Conservation (phyloP, 495 filamentous ascomycete genomes). For the Cladorrhinum samala region DNA sequence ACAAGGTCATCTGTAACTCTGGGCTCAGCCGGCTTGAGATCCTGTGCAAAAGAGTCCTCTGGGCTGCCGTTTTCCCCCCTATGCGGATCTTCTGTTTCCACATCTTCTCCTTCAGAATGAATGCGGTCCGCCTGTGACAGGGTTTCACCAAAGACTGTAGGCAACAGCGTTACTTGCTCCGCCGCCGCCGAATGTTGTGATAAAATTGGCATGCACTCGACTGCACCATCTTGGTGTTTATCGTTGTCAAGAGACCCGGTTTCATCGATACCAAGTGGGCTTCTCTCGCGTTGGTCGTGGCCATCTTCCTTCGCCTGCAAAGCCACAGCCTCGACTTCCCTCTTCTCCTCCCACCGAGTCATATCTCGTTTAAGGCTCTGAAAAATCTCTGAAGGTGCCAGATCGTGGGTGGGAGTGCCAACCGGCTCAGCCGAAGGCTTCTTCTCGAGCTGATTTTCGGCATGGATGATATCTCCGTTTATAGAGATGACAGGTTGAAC, state of each 20-base stretch:
- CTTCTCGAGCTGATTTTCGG: not conserved
- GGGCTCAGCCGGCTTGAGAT: too few relatives aligned
- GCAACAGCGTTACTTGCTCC: too few relatives aligned
- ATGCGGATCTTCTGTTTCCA: not conserved
- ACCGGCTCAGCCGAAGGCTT: not conserved
- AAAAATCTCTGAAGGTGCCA: not conserved
- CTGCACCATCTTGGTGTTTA: not conserved
- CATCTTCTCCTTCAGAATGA: not conserved
- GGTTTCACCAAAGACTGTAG: too few relatives aligned
- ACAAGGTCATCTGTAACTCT: too few relatives aligned
- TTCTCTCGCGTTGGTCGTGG: not conserved
- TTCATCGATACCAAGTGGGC: not conserved
- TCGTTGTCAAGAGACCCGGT: too few relatives aligned
- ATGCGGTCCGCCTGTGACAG: not conserved
- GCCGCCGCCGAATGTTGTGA: too few relatives aligned
- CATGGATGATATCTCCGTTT: not conserved
- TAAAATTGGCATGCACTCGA: too few relatives aligned
- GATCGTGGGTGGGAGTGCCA: not conserved
- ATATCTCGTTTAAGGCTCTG: not conserved
- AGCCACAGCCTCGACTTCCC: not conserved
- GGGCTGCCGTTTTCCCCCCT: too few relatives aligned
- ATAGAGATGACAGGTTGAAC: slow-evolving; percentile 1
- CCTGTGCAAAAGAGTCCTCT: too few relatives aligned
- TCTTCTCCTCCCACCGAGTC: slow-evolving; percentile 1
- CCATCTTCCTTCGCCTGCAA: not conserved